Conservation (phyloP, 768 basidiomycete genomes). For the Chlorophyllum brunneum region DNA sequence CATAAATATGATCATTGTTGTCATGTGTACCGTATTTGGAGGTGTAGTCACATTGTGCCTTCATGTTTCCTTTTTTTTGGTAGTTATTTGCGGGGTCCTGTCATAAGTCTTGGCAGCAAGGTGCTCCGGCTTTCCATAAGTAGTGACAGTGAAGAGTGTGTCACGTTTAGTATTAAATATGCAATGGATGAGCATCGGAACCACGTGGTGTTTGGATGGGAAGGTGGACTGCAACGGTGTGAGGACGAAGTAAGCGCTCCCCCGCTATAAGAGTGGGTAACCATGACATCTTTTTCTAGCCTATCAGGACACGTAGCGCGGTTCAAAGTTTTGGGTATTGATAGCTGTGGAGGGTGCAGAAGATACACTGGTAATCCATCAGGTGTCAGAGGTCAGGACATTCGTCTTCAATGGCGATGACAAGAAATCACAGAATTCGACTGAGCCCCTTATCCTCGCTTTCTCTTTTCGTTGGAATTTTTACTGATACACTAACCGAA, state of each 20-base stretch:
- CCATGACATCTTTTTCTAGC: slow-evolving; percentile 33
- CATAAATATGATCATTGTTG: no score
- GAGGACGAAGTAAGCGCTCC: slow-evolving; percentile 63
- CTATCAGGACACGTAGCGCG: slow-evolving; percentile 78
- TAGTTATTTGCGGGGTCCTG: no score
- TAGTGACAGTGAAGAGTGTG: slow-evolving; percentile 22
- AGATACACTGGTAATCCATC: slow-evolving; percentile 58
- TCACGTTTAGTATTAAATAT: slow-evolving; percentile 67
- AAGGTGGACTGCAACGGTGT: slow-evolving; percentile 60
- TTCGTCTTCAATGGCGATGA: slow-evolving; percentile 12
- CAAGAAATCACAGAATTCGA: slow-evolving; percentile 51
- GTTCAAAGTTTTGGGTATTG: slow-evolving; percentile 81
- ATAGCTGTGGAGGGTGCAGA: slow-evolving; percentile 63
- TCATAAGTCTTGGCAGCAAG: no score
- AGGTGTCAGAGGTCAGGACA: slow-evolving; percentile 68
- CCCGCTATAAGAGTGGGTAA: slow-evolving; percentile 1
- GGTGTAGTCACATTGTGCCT: no score
- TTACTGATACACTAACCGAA: slow-evolving; percentile 65
- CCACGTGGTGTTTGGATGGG: slow-evolving; percentile 66
- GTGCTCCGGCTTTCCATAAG: no score
- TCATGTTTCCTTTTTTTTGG: no score
- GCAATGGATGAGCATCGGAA: slow-evolving; percentile 60
- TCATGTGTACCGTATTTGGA: no score
- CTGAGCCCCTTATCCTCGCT: slow-evolving; percentile 66
- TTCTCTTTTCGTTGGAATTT: slow-evolving; percentile 68